Conservation (phyloP, 75 land plant genomes). For the Chamaecyparis obtusa region DNA sequence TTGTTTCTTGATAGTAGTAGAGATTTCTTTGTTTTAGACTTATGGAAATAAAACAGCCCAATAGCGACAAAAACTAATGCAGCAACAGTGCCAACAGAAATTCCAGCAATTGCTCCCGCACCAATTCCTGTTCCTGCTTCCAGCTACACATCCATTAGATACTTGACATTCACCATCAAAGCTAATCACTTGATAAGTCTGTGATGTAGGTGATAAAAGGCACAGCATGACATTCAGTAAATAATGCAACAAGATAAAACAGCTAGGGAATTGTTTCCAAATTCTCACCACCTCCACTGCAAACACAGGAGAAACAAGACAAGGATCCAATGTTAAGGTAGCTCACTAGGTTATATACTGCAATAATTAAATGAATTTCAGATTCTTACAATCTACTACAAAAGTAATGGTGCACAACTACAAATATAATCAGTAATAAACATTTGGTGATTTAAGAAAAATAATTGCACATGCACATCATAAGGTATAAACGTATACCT, state of each 20-base stretch:
- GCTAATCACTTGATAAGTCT: constrained; percentile 9
- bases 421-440: not conserved
- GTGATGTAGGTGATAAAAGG: constrained; percentile 24
- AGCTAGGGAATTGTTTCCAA: not conserved
- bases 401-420: not conserved
- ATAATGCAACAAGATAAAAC: not conserved
- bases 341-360: not conserved
- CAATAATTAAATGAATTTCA: not conserved
- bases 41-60: constrained; percentile 23
- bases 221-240: not conserved
- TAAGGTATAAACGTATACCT: constrained; percentile 25
- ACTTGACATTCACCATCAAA: not conserved
- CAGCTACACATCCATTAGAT: constrained; percentile 4
- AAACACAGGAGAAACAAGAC: constrained; percentile 5
- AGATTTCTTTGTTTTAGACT: constrained; percentile 23
- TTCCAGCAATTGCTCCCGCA: constrained; percentile 50
- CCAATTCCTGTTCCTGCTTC: constrained; percentile 49
- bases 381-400: not conserved
- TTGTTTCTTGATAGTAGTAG: constrained; percentile 19
- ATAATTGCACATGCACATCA: not conserved
- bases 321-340: constrained; percentile 5
- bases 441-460: not conserved
- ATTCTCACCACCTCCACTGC: constrained; percentile 12
- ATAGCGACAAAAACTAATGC: constrained; percentile 20
- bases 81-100: constrained; percentile 32